Percentiles rank a stretch among this genome's conserved stretches.
phyloP scores from a whole-genome alignment of 306 rosid species.

The Hippophae rhamnoides region DNA sequence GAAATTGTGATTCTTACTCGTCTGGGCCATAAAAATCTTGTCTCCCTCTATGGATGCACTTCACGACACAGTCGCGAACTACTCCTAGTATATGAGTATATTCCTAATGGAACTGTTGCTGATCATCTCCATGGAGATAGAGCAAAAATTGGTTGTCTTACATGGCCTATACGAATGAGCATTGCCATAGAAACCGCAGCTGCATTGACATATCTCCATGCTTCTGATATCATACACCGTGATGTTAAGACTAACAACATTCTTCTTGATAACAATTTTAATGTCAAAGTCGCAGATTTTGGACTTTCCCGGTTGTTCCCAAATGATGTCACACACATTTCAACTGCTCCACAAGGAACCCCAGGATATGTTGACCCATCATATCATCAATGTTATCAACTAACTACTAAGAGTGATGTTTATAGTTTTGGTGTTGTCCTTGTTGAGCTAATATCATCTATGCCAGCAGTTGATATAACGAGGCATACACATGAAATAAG shows the following conservation, averaged over 20 bases:
- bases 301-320: constrained; percentile 70
- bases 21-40: constrained; percentile 52
- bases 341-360: constrained; percentile 74
- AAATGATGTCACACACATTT: constrained; percentile 45
- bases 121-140: constrained; percentile 60
- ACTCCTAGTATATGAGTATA: constrained; percentile 63
- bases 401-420: constrained; percentile 66
- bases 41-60: constrained; percentile 69
- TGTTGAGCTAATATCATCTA: constrained; percentile 54
- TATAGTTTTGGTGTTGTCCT: constrained; percentile 72
- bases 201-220: constrained; percentile 65
- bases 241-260: constrained; percentile 74
- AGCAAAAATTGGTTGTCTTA: constrained; percentile 25
- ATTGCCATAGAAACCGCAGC: constrained; percentile 61
- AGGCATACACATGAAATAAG: constrained; percentile 54
- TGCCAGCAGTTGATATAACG: constrained; percentile 50
- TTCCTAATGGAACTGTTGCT: constrained; percentile 65
- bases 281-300: constrained; percentile 67
- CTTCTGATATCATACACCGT: constrained; percentile 60
- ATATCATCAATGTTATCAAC: constrained; percentile 51
- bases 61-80: constrained; percentile 50
- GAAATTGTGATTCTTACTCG: constrained; percentile 53
- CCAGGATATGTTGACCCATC: constrained; percentile 76
- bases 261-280: constrained; percentile 39
- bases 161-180: constrained; percentile 53